Base-by-base conservation (phyloP, 306 rosid genomes). In the Fagus sylvatica region DNA sequence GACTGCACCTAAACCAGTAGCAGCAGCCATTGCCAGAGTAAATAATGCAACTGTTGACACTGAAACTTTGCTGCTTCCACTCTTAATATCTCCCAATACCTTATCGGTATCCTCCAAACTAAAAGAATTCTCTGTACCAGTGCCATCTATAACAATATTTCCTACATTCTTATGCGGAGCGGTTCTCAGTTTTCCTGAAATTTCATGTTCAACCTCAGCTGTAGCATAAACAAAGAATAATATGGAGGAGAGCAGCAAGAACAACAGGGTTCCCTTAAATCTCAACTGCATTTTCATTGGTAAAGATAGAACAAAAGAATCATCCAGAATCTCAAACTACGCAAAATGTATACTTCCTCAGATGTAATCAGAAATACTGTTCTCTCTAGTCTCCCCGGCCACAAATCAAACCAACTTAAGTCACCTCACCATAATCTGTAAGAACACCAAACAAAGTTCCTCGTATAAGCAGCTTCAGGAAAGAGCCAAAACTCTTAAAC, bases 11-110 rank as follows among this genome's bases (percentile, higher is more conserved):
- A 96, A 86, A 82, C 99, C 99, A 48, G 98, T 91, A 32, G 98
- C 99, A 78, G 99, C 96, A 33, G 98, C 99, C 99, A 96, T 96
- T 15, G 94, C 99, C 82, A 96, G 77, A 0, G 99, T 96, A 81
- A 93, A 96, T 17, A 96, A 83, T 1, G 99, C 94, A 67, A 93
- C 97, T 4, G 99, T 96, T n/a, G 99, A 91, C 67, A 91, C 86
- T 2, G 98, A 93, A 67, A 96, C 98, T 81, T 85, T 91, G 85
- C 70, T 88, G 59, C 81, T 81, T 75, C 86, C 90, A 22, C 83
- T 84, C 80, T 91, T 93, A 79, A 78, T 81, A 83, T 89, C 91
- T 71, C 85, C 83, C 83, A 72, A 71, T 81, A 71, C 80, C 81
- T 62, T 56, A 76, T 74, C 80, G 10, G 51, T 73, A 78, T 68